These are phyloP conservation scores for Dunaliella primolecta DNA, from an alignment of 139 green algal genomes.

Conservation along the genomic window DNA sequence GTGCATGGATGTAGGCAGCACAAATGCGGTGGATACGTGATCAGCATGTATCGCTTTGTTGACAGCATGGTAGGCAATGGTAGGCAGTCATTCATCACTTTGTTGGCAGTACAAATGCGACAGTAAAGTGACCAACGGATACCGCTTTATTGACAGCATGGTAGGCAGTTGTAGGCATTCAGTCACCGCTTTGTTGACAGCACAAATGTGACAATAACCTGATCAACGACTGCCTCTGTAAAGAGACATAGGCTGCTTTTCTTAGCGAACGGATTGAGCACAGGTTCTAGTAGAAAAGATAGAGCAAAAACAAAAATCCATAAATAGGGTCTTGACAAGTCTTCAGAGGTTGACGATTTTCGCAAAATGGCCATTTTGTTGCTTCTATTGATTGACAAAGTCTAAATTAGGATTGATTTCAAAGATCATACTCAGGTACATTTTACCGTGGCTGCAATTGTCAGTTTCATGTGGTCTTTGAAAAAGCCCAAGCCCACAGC, in stretches of 20 bases:
- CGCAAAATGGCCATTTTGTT: no score
- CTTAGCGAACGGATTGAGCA: neutral
- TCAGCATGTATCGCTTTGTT: neutral
- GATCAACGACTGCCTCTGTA: neutral
- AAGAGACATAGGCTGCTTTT: no score
- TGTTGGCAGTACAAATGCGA: no score
- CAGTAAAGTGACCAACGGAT: no score
- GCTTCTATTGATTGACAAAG: no score
- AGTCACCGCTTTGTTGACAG: no score
- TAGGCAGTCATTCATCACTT: neutral
- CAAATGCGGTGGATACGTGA: neutral
- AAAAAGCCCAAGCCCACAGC: neutral
- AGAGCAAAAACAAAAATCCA: neutral
- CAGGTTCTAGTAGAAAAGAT: no score
- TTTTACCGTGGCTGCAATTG: neutral
- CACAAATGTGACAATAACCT: neutral
- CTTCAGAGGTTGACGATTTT: no score
- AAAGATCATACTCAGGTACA: neutral
- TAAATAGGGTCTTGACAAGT: neutral
- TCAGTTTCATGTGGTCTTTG: neutral
- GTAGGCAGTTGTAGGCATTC: neutral
- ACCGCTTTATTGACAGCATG: no score
- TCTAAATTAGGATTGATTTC: no score
- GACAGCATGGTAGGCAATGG: neutral
- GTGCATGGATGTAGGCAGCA: no score